Base-by-base conservation (phyloP, 208 protist genomes). In the Balamuthia mandrillaris region DNA sequence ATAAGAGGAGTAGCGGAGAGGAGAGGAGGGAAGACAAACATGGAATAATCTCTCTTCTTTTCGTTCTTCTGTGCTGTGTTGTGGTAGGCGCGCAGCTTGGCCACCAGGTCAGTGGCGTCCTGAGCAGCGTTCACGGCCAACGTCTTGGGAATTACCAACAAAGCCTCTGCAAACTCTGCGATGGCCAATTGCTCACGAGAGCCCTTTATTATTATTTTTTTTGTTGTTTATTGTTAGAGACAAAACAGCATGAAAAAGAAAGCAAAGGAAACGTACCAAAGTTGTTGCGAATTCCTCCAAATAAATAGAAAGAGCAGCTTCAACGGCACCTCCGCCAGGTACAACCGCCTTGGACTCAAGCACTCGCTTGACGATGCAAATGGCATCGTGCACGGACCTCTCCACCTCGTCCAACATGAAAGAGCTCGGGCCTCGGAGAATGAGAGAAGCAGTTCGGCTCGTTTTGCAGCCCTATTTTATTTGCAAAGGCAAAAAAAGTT, bases 61-160 rank as follows among this genome's bases (percentile, higher is more conserved):
- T 87, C 54, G 44, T 95, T 89, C 79, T 90, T 92, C 93, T 98
- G 96, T 58, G 96, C 79, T 39, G 90, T 81, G 87, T 96, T 95
- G 93, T 99, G 98, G 87, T 94, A 92, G 0, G 98, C 97, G 37
- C 97, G 92, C 29, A 99, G 93, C 89, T 98, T 96, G 18, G 98
- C 95, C 21, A 99, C 97, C 2, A 99, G 92, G 45, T 99, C 98
- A 18, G 96, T 99, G 35, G 98, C 93, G 91, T 99, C 99, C 31
- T 96, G 88, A 16, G 98, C 98, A 10, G 97, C 97, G 90, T 99
- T 99, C 35, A 98, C 90, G 1, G 97, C 95, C 5, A 99, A 94
- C 52, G 94, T 97, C 95, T 99, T 99, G 77, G 98, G 98, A 81
- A 99, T 99, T 24, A 99, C 94, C 7, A 99, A 93, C 14, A 99